phyloP scores from a whole-genome alignment of 2,329 filamentous ascomycete genomes.

The Trichoderma pleuroti region DNA sequence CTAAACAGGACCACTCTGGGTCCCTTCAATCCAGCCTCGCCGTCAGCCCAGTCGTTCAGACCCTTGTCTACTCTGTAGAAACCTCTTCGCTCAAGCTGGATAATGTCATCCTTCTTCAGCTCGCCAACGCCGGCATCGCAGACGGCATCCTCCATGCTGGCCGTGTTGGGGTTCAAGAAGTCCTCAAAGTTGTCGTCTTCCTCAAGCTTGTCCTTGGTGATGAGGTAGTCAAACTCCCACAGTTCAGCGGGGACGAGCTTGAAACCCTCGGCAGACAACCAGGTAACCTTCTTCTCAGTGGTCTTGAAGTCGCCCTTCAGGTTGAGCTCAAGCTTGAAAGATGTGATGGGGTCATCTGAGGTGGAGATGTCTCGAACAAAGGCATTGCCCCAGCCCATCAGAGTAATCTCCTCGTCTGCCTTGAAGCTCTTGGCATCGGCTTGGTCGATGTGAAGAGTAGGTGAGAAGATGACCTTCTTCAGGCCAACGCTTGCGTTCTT shows the following conservation, averaged over 20 bases:
- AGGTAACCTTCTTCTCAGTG: conserved; percentile 95
- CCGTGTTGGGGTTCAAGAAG: conserved; percentile 73
- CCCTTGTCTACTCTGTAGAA: conserved; percentile 82
- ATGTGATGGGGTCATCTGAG: conserved; percentile 57
- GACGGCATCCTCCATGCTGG: conserved; percentile 68
- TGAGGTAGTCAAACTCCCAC: conserved; percentile 91
- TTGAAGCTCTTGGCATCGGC: conserved; percentile 78
- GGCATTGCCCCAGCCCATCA: conserved; percentile 96
- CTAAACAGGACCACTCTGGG: conserved; percentile 53
- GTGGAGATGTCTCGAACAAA: conserved; percentile 65
- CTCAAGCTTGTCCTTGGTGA: conserved; percentile 91
- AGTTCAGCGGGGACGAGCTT: conserved; percentile 77
- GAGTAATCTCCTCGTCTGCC: conserved; percentile 83
- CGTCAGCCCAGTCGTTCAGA: conserved; percentile 47
- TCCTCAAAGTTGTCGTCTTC: conserved; percentile 84
- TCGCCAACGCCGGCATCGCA: conserved; percentile 77
- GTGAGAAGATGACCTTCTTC: conserved; percentile 80
- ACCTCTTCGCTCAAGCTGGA: conserved; percentile 91
- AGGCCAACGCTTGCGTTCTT: conserved; percentile 83
- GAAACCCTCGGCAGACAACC: conserved; percentile 75
- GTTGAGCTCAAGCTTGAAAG: conserved; percentile 79
- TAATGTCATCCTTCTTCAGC: conserved; percentile 83
- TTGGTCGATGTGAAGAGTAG: conserved; percentile 77
- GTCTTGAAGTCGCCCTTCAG: conserved; percentile 90
- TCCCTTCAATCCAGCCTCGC: conserved; percentile 46